These are phyloP conservation scores for Podaxis mareebaensis DNA, from an alignment of 768 basidiomycete genomes.

Conservation along the genomic window DNA sequence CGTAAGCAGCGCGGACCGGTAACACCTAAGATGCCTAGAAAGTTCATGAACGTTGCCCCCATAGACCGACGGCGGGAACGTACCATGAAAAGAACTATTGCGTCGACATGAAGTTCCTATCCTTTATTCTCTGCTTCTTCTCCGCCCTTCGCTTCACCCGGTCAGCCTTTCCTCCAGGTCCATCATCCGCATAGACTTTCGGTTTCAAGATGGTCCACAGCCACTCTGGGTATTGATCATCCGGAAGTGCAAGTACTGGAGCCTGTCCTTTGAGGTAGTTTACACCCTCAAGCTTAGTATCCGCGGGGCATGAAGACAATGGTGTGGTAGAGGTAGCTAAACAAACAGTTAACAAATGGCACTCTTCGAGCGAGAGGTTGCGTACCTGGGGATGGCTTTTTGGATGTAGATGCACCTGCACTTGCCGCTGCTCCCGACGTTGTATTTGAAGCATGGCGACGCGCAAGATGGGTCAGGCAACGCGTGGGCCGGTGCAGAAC, in stretches of 20 bases:
- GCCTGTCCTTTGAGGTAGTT: conserved; percentile 83
- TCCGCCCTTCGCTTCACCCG: conserved; percentile 55
- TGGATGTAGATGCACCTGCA: not conserved
- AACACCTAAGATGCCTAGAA: not conserved
- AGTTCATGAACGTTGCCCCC: not conserved
- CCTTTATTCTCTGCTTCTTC: conserved; percentile 73
- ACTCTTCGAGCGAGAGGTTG: no score
- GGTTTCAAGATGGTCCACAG: conserved; percentile 77
- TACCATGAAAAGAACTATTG: conserved; percentile 43
- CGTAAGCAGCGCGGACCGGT: not conserved
- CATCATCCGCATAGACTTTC: conserved; percentile 64
- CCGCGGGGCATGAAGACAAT: conserved; percentile 65
- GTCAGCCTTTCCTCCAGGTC: conserved; percentile 71
- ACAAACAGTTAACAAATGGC: not conserved
- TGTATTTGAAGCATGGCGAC: conserved; percentile 3
- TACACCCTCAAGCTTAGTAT: conserved; percentile 77
- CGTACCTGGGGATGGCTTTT: not conserved
- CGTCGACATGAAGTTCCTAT: conserved; percentile 83
- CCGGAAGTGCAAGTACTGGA: conserved; percentile 72
- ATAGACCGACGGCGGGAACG: not conserved
- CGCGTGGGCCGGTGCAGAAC: conserved; percentile 24
- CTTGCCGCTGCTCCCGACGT: not conserved
- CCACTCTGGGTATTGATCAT: conserved; percentile 89
- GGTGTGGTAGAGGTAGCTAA: conserved; percentile 25
- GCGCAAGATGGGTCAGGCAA: conserved; percentile 4